Evolutionary conservation across 352 stramenopile genomes (phyloP).

Genomic region (Plasmopara halstedii): DNA sequence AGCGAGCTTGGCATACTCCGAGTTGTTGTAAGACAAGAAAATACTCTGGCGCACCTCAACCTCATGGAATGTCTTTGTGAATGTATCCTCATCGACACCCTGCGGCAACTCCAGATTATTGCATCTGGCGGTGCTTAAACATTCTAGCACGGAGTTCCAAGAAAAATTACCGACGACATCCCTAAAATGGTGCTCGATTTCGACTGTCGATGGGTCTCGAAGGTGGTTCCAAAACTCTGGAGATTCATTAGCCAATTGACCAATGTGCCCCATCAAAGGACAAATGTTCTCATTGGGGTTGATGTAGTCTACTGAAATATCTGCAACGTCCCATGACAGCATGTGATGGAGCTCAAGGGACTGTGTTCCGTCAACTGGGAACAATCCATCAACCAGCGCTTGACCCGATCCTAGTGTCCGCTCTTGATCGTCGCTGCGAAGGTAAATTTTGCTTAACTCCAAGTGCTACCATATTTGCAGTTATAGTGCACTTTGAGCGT

Average conservation of each 20-base stretch:
- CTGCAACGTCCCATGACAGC: constrained; percentile 68
- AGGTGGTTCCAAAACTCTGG: constrained; percentile 45
- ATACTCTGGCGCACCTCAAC: constrained; percentile 59
- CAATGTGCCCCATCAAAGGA: constrained; percentile 65
- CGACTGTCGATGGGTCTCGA: constrained; percentile 32
- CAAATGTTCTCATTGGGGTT: constrained; percentile 73
- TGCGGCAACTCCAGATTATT: constrained; percentile 59
- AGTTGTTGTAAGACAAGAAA: constrained; percentile 70
- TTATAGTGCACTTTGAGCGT: background rate
- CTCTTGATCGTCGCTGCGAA: constrained; percentile 83
- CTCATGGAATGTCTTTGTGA: constrained; percentile 70
- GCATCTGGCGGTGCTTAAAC: constrained; percentile 72
- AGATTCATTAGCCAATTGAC: constrained; percentile 49
- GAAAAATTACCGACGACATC: constrained; percentile 69
- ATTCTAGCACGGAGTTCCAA: constrained; percentile 74
- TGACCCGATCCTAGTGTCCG: constrained; percentile 78
- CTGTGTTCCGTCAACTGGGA: constrained; percentile 46
- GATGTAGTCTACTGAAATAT: constrained; percentile 76
- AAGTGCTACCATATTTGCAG: constrained; percentile 22
- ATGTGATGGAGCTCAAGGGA: constrained; percentile 48
- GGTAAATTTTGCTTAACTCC: constrained; percentile 46
- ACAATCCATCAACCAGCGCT: constrained; percentile 69
- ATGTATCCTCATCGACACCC: constrained; percentile 62
- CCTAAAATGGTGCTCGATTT: constrained; percentile 53
- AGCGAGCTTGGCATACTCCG: constrained; percentile 72